These are phyloP conservation scores for Lagenidium sp. DNA, from an alignment of 352 stramenopile species.

Conservation along the genomic window DNA sequence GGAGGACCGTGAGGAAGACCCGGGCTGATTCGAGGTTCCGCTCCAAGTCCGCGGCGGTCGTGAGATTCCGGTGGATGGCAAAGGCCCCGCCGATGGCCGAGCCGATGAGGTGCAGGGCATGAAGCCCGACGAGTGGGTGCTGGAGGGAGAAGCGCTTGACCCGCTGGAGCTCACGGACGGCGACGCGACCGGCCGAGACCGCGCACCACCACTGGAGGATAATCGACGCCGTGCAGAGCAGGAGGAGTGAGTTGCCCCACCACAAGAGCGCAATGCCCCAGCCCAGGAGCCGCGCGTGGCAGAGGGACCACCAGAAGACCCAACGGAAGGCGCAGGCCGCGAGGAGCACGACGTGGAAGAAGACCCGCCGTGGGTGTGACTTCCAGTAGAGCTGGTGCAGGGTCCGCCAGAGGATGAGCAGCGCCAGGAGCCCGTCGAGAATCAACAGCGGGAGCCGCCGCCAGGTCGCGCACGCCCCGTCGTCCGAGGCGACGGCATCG, in stretches of 20 bases:
- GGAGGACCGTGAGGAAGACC: slow-evolving; percentile 23
- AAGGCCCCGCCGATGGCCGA: slow-evolving; percentile 24
- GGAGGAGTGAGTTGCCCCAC: slow-evolving; percentile 53
- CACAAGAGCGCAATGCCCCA: slow-evolving; percentile 29
- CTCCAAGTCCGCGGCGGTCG: slow-evolving; percentile 12
- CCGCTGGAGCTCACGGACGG: slow-evolving; percentile 33
- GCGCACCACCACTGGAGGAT: slow-evolving; percentile 64
- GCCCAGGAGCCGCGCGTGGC: slow-evolving; percentile 16
- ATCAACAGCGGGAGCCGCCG: slow-evolving; percentile 33
- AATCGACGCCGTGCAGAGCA: slow-evolving; percentile 55
- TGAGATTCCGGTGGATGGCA: slow-evolving; percentile 15
- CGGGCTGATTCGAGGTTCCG: slow-evolving; percentile 12
- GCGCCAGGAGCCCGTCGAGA: slow-evolving; percentile 28
- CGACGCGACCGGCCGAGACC: slow-evolving; percentile 39
- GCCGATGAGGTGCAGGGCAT: slow-evolving; percentile 39
- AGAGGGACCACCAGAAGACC: slow-evolving; percentile 12
- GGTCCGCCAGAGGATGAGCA: slow-evolving; percentile 41
- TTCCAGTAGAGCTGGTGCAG: slow-evolving; percentile 55
- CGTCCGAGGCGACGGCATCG: no score
- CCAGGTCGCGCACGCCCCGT: slow-evolving; percentile 34
- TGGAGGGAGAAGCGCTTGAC: slow-evolving; percentile 33
- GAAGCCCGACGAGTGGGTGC: slow-evolving; percentile 49
- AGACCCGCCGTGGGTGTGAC: slow-evolving; percentile 42
- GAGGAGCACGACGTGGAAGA: slow-evolving; percentile 41
- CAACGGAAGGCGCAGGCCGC: slow-evolving; percentile 4